These are phyloP conservation scores for Calendula officinalis DNA, from an alignment of 129 eudicot species.

Conservation along the genomic window DNA sequence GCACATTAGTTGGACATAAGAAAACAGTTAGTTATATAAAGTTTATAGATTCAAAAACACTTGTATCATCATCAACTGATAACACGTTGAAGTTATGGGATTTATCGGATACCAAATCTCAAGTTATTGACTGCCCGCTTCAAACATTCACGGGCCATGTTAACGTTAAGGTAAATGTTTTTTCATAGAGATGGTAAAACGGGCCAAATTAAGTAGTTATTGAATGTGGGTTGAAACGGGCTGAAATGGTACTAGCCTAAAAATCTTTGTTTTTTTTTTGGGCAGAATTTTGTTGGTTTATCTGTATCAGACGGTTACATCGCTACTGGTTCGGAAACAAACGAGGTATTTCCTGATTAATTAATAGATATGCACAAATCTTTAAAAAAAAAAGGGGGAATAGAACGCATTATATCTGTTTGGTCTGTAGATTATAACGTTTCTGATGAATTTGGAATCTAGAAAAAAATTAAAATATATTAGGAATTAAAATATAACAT, in stretches of 20 bases:
- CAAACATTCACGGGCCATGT: constrained; percentile 75
- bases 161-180: constrained; percentile 57
- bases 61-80: constrained; percentile 79
- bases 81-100: constrained; percentile 87
- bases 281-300: constrained; percentile 95
- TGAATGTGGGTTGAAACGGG: too few species aligned
- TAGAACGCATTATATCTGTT: neutral
- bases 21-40: constrained; percentile 90
- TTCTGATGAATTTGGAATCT: too few species aligned
- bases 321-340: constrained; percentile 97
- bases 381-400: neutral
- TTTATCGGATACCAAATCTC: constrained; percentile 62
- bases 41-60: constrained; percentile 78
- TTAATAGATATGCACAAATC: neutral
- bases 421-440: too few species aligned
- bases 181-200: neutral
- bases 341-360: constrained; percentile 56
- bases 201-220: neutral
- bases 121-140: constrained; percentile 63
- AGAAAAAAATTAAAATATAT: too few species aligned
- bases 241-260: neutral
- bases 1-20: constrained; percentile 82
- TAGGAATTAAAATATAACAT: too few species aligned
- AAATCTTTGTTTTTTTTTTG: constrained; percentile 6
- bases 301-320: constrained; percentile 90